Base-by-base conservation (phyloP, 1,139 yeast species). In the Blastobotrys arbuscula region DNA sequence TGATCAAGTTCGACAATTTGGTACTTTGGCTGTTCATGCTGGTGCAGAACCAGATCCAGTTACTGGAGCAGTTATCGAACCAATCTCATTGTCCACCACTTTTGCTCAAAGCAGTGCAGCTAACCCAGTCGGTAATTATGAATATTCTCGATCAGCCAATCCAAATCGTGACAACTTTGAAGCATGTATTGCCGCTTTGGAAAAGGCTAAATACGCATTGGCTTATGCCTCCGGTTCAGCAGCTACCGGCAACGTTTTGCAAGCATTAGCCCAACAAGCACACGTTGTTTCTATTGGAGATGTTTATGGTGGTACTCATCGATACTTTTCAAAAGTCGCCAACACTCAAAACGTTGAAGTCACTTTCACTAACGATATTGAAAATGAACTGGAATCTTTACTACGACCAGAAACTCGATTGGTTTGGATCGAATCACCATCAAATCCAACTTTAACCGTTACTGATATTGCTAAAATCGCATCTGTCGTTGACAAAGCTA, bases 221-320 rank as follows among this genome's bases (percentile, higher is more conserved):
- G 96, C 92, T 15, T 82, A 85, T 67, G 72, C 87, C 42, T 85
- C 95, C 19, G 96, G 96, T 49, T 83, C 90, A 47, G 95, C 96
- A 50, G 78, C 90, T 56, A 85, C 95, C 48, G 89, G 94, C 33
- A 77, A 83, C 59, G 75, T 88, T 45, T 70, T 86, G 58, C 95
- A 86, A 69, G 76, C 85, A 39, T 73, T 87, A 60, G 83, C 88
- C 42, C 76, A 78, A 56, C 84, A 83, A 50, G 75, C 86, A 48
- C 95, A 86, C 62, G 84, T 84, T 46, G 75, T 87, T 48, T 81
- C 92, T 47, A 82, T 87, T 61, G 92, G 88, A 59, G 96, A 88
- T 62, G 95, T 88, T 44, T 88, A 88, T 69, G 96, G 96, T 55
- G 96, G 96, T 62, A 87, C 96, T 53, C 94, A 87, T 73, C 77